Conservation (phyloP, 495 filamentous ascomycete species). For the Xylaria nigripes region DNA sequence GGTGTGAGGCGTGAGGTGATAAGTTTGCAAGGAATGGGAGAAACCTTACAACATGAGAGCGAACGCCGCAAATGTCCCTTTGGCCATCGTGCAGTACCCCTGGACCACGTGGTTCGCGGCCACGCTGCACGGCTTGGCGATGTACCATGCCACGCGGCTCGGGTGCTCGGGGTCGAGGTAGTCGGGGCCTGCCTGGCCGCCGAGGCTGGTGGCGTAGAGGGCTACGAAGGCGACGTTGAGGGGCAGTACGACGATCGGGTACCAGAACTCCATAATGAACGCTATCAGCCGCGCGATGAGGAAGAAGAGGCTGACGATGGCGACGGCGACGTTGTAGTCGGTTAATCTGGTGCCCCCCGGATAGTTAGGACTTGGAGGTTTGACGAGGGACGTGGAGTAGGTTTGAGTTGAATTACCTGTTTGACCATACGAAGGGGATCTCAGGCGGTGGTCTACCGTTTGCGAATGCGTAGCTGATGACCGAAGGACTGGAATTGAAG, state of each 20-base stretch:
- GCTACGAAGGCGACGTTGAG: conserved; percentile 51
- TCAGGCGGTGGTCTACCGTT: conserved; percentile 59
- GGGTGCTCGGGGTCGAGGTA: conserved; percentile 63
- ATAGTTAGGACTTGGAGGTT: conserved; percentile 7
- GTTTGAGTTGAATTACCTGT: conserved; percentile 51
- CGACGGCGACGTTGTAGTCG: conserved; percentile 73
- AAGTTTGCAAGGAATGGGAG: background rate
- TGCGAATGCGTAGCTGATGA: conserved; percentile 65
- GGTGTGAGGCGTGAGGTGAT: background rate
- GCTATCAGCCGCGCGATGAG: conserved; percentile 57
- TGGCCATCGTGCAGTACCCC: conserved; percentile 69
- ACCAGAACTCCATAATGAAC: conserved; percentile 64
- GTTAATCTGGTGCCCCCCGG: conserved; percentile 51
- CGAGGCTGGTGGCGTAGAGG: conserved; percentile 59
- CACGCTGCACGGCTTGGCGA: conserved; percentile 66
- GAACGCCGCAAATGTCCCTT: conserved; percentile 63
- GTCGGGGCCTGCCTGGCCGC: conserved; percentile 72
- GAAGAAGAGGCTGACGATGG: conserved; percentile 64
- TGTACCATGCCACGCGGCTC: conserved; percentile 71
- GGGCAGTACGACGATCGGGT: conserved; percentile 55
- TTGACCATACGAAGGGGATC: conserved; percentile 73
- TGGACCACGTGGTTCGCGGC: conserved; percentile 46
- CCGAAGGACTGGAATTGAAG: conserved; percentile 73
- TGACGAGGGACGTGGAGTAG: conserved; percentile 2
- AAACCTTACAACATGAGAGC: conserved; percentile 61